A percentile compares a stretch with the other conserved stretches of the same genome.
Evolutionary conservation across 1,284 basidiomycete genomes (phyloP).

Genomic region (Neolentinus lepideus): DNA sequence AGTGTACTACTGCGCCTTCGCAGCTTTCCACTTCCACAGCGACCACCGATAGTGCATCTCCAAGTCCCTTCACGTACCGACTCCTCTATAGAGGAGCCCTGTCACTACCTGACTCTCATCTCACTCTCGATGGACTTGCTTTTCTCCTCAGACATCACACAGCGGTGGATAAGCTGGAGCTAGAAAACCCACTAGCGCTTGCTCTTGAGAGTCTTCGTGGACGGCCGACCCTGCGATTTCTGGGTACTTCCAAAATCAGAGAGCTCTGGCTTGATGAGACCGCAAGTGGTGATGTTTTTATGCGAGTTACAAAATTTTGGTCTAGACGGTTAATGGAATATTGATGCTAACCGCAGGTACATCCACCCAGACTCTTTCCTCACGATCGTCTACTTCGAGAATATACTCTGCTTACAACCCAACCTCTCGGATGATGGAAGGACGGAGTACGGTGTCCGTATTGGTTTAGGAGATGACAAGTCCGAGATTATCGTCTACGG

Average conservation of each 20-base stretch:
- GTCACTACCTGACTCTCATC: constrained; percentile 64
- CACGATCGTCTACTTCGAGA: constrained; percentile 62
- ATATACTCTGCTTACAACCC: constrained; percentile 49
- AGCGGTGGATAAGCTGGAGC: constrained; percentile 21
- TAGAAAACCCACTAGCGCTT: constrained; percentile 63
- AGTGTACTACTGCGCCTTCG: too few species aligned
- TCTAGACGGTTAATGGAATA: not conserved
- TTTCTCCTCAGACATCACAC: constrained; percentile 30
- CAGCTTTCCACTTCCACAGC: too few species aligned
- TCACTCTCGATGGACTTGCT: constrained; percentile 66
- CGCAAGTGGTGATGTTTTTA: constrained; percentile 46
- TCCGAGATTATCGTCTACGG: constrained; percentile 67
- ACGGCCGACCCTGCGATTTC: constrained; percentile 53
- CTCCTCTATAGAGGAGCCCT: constrained; percentile 71
- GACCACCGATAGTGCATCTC: not conserved
- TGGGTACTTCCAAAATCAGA: constrained; percentile 42
- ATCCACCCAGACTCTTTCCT: constrained; percentile 61
- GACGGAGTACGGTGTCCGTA: constrained; percentile 50
- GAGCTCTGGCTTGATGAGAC: constrained; percentile 55
- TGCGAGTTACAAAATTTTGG: constrained; percentile 36
- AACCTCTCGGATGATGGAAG: constrained; percentile 28
- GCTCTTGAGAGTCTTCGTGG: constrained; percentile 77
- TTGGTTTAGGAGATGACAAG: constrained; percentile 56
- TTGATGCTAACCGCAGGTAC: constrained; percentile 35
- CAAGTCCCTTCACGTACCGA: constrained; percentile 26